Base-by-base conservation (phyloP, 768 basidiomycete genomes). In the Calocybe gangraenosa region DNA sequence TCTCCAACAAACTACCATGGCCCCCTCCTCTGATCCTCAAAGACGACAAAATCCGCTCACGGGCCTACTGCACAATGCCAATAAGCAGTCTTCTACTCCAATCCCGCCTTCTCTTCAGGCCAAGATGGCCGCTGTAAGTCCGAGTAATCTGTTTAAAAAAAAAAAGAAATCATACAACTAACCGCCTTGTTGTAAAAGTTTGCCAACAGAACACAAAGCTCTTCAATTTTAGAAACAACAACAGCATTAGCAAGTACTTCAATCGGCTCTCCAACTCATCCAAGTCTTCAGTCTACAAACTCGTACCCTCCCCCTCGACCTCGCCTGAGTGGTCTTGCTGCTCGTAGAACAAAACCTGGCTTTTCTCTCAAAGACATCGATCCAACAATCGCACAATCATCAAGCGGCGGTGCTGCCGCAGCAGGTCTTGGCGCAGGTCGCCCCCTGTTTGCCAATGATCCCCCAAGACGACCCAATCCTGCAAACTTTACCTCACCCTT, bases 81-180 rank as follows among this genome's bases (percentile, higher is more conserved):
- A 65, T 44, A 56, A 54, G 52, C 47, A 59, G 49, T 65, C 68
- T 33, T 5, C 76, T 15, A 84, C 84, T 0, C 84, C 87, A 37
- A 88, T 98, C 50, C 94, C 94, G 0, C 90, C 93, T 0, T 76
- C 81, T 37, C 75, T 98, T 36, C 92, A 93, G 61, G 91, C 89
- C 50, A 96, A 92, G 72, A 88, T 97, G 86, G 89, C 87, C 33
- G 89, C 86, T 21, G 92, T 94, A 61, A 55, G 65, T 57, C 42
- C n/a, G n/a, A n/a, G n/a, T n/a, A n/a, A n/a, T n/a, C n/a, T n/a
- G n/a, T n/a, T n/a, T n/a, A n/a, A n/a, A n/a, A n/a, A n/a, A n/a
- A n/a, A n/a, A n/a, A n/a, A n/a, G n/a, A n/a, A n/a, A n/a, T n/a
- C n/a, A n/a, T n/a, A n/a, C n/a, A n/a, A n/a, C n/a, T 37, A 32